Conservation (phyloP, 257 asterid species). For the Asclepias syriaca region DNA sequence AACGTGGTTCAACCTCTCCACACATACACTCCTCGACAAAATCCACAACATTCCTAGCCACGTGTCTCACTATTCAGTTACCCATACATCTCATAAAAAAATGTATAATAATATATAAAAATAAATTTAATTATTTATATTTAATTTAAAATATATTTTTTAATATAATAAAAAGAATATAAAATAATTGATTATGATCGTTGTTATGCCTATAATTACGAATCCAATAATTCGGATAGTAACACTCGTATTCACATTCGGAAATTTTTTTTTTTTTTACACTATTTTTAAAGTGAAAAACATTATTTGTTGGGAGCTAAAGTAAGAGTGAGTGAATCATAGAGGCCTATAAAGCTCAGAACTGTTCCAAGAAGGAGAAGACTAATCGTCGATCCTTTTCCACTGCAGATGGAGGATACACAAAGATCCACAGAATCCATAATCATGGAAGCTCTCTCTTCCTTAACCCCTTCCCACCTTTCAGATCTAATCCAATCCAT, state of each 20-base stretch:
- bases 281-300: not conserved
- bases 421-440: conserved; percentile 37
- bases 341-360: conserved; percentile 12
- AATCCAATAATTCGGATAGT: too few species aligned
- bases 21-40: conserved; percentile 65
- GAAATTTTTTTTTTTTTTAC: too few species aligned
- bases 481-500: conserved; percentile 52
- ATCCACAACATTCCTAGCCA: conserved; percentile 50
- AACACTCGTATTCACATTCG: too few species aligned
- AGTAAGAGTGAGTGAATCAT: not conserved
- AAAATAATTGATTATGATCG: too few species aligned
- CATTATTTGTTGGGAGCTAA: not conserved
- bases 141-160: too few species aligned
- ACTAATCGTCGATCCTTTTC: not conserved
- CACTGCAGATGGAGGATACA: conserved; percentile 25
- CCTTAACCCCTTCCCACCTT: conserved; percentile 51
- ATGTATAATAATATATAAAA: too few species aligned
- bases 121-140: too few species aligned
- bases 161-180: too few species aligned
- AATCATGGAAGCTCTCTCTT: conserved; percentile 62
- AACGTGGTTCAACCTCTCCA: conserved; percentile 35
- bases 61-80: too few species aligned
- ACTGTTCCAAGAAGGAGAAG: not conserved
- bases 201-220: too few species aligned
- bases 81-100: too few species aligned